These are phyloP conservation scores for Pseudozyma sp. DNA, from an alignment of 1,284 basidiomycete species.

Conservation along the genomic window DNA sequence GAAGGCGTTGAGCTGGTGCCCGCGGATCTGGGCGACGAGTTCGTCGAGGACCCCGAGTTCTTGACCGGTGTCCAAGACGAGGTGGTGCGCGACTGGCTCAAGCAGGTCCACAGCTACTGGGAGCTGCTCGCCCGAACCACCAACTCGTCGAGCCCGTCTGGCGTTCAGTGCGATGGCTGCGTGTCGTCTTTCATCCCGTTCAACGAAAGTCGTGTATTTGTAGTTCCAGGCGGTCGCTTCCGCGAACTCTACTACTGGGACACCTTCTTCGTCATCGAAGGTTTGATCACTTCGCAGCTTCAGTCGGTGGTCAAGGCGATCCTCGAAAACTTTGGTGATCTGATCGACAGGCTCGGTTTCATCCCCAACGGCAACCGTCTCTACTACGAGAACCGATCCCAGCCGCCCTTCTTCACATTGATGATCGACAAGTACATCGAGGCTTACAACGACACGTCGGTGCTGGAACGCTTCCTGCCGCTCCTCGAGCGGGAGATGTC, in stretches of 20 bases:
- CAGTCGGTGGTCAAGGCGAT: constrained; percentile 78
- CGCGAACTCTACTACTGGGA: constrained; percentile 69
- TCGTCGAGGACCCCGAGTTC: constrained; percentile 76
- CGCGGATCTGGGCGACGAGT: constrained; percentile 74
- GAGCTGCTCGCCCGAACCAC: constrained; percentile 79
- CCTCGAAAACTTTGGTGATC: constrained; percentile 73
- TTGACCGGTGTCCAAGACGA: constrained; percentile 79
- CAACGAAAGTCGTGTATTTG: constrained; percentile 80
- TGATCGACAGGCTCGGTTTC: constrained; percentile 94
- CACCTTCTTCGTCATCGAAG: constrained; percentile 70
- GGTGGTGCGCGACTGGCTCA: constrained; percentile 78
- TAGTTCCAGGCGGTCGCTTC: constrained; percentile 84
- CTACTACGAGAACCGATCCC: constrained; percentile 85
- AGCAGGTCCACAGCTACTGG: constrained; percentile 86
- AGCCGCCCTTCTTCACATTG: constrained; percentile 78
- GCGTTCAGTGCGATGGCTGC: constrained; percentile 73
- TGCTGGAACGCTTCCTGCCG: constrained; percentile 77
- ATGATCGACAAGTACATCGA: constrained; percentile 79
- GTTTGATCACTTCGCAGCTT: constrained; percentile 82
- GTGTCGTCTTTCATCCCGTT: constrained; percentile 86
- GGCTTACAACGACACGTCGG: constrained; percentile 74
- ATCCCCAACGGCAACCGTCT: constrained; percentile 90
- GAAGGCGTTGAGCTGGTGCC: constrained; percentile 86
- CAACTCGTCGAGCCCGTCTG: constrained; percentile 76
- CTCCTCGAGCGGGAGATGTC: constrained; percentile 80